These are phyloP conservation scores for Monilinia vaccinii-corymbosi DNA, from an alignment of 2,329 filamentous ascomycete species.

Conservation along the genomic window DNA sequence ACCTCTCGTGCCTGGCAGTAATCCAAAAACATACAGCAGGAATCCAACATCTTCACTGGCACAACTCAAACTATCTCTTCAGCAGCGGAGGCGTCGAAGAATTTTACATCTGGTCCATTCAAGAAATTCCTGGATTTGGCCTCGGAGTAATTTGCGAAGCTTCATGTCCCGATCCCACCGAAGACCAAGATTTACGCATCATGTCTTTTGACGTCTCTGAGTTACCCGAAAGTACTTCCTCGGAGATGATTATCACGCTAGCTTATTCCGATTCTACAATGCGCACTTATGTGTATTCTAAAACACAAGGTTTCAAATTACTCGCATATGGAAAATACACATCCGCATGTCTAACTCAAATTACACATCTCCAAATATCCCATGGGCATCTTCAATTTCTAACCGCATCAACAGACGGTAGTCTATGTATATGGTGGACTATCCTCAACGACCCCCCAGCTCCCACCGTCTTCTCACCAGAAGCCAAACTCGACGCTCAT, in stretches of 20 bases:
- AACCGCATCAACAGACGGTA: constrained; percentile 75
- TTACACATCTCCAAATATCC: constrained; percentile 33
- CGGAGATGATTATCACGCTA: constrained; percentile 45
- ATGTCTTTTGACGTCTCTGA: constrained; percentile 60
- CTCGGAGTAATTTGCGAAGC: constrained; percentile 50
- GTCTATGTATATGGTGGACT: constrained; percentile 51
- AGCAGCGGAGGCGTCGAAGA: constrained; percentile 85
- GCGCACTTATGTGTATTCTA: constrained; percentile 45
- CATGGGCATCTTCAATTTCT: constrained; percentile 38
- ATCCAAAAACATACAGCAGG: constrained; percentile 75
- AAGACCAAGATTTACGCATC: constrained; percentile 62
- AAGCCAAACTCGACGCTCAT: not conserved
- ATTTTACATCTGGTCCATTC: constrained; percentile 69
- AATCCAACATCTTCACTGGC: constrained; percentile 64
- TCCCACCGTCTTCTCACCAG: not conserved
- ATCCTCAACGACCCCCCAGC: not conserved
- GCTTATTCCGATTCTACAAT: constrained; percentile 78
- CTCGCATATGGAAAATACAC: constrained; percentile 52
- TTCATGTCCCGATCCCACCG: constrained; percentile 41
- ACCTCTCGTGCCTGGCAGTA: constrained; percentile 42
- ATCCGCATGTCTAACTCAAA: constrained; percentile 66
- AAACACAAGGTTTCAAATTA: constrained; percentile 36
- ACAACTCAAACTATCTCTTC: constrained; percentile 57
- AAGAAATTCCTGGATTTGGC: constrained; percentile 41
- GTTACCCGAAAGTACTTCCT: constrained; percentile 3